Evolutionary conservation across 2,329 filamentous ascomycete species (phyloP).

Genomic region (Daldinia sp.): DNA sequence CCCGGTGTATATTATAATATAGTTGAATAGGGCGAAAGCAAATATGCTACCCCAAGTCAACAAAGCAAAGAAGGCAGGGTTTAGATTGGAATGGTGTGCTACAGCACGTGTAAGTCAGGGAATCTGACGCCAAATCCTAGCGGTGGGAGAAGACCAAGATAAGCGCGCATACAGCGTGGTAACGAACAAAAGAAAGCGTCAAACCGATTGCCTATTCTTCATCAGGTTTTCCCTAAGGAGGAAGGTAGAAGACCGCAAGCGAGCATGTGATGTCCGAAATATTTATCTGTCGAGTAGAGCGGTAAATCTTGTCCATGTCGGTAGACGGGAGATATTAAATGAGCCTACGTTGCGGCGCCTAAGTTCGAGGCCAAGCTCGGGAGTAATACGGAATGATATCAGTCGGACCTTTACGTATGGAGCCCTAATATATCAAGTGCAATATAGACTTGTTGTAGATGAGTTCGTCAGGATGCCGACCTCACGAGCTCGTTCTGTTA

Average conservation of each 20-base stretch:
- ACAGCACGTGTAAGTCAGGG: conserved; percentile 30
- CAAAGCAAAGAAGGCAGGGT: neutral
- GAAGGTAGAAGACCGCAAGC: conserved; percentile 27
- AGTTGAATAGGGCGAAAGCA: neutral
- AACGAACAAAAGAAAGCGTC: conserved; percentile 17
- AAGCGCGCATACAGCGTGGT: conserved; percentile 17
- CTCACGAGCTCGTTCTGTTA: neutral
- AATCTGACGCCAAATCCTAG: conserved; percentile 19
- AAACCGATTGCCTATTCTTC: conserved; percentile 9
- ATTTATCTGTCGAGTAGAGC: conserved; percentile 26
- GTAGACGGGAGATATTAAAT: conserved; percentile 15
- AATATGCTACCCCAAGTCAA: neutral
- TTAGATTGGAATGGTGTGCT: conserved; percentile 17
- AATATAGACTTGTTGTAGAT: neutral
- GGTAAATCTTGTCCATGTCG: conserved; percentile 14
- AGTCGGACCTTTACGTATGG: conserved; percentile 19
- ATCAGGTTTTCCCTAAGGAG: conserved; percentile 23
- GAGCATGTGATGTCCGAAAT: conserved; percentile 23
- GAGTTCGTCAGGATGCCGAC: conserved; percentile 15
- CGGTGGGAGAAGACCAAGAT: conserved; percentile 19
- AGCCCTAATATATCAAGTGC: neutral
- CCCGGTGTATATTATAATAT: no score
- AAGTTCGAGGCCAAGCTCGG: conserved; percentile 13
- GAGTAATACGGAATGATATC: conserved; percentile 18
- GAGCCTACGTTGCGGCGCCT: conserved; percentile 25